These are phyloP conservation scores for Arthrobotrys iridis DNA, from an alignment of 2,329 filamentous ascomycete genomes.

Conservation along the genomic window DNA sequence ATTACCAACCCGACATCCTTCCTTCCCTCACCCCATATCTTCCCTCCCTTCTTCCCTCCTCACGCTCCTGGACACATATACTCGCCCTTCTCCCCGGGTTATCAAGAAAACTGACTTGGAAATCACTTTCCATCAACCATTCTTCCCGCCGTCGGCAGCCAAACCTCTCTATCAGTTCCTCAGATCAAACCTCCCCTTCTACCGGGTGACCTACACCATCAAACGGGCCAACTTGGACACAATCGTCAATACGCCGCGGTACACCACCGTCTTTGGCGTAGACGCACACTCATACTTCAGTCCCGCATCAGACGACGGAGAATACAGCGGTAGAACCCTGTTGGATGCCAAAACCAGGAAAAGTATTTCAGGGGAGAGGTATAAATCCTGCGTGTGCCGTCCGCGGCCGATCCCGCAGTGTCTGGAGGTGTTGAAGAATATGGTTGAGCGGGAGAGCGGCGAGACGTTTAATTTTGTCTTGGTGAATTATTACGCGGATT, in stretches of 20 bases:
- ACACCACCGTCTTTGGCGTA: conserved; percentile 69
- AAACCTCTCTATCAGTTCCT: conserved; percentile 75
- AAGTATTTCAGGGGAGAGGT: conserved; percentile 66
- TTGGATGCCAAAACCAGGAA: conserved; percentile 63
- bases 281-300: conserved; percentile 72
- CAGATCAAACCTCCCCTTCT: conserved; percentile 76
- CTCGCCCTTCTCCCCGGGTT: neutral
- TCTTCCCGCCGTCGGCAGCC: conserved; percentile 70
- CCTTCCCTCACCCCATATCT: conserved; percentile 36
- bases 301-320: conserved; percentile 60
- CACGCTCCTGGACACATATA: conserved; percentile 17
- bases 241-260: conserved; percentile 69
- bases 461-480: conserved; percentile 79
- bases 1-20: conserved; percentile 20
- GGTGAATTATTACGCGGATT: conserved; percentile 83
- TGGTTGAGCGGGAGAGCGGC: conserved; percentile 73
- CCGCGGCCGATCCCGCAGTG: conserved; percentile 78
- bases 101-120: conserved; percentile 77
- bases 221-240: conserved; percentile 72
- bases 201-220: conserved; percentile 78
- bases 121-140: conserved; percentile 79
- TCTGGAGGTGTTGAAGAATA: conserved; percentile 71
- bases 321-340: conserved; percentile 51
- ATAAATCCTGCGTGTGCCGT: conserved; percentile 63
- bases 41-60: conserved; percentile 21